Conservation (phyloP, 2,329 filamentous ascomycete genomes). For the Akanthomyces lecanii region DNA sequence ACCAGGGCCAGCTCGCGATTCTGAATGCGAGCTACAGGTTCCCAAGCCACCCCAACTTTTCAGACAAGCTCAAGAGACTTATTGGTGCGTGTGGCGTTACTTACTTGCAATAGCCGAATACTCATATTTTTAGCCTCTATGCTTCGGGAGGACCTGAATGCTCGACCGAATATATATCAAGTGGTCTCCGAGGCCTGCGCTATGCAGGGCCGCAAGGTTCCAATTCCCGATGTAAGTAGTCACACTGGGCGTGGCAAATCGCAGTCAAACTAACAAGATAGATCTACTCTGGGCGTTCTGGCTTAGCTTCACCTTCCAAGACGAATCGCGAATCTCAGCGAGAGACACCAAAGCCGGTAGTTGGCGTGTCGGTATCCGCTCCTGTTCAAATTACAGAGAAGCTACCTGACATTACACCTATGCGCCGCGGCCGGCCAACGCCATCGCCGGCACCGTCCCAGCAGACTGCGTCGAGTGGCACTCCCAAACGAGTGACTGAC, state of each 20-base stretch:
- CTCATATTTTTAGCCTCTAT: conserved; percentile 63
- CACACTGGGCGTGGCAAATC: conserved; percentile 16
- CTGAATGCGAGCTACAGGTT: conserved; percentile 93
- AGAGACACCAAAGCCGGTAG: conserved; percentile 52
- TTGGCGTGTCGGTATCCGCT: conserved; percentile 80
- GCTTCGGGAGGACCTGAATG: conserved; percentile 76
- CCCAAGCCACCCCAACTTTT: conserved; percentile 83
- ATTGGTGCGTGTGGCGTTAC: conserved; percentile 57
- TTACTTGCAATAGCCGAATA: background rate
- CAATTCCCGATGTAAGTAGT: conserved; percentile 75
- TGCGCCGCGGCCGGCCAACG: conserved; percentile 74
- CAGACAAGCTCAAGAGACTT: conserved; percentile 80
- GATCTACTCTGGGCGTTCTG: conserved; percentile 59
- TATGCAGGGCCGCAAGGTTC: conserved; percentile 83
- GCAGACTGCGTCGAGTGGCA: conserved; percentile 43
- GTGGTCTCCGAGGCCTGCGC: conserved; percentile 80
- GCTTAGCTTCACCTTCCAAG: conserved; percentile 49
- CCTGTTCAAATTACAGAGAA: conserved; percentile 64
- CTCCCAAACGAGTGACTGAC: conserved; percentile 63
- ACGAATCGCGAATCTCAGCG: conserved; percentile 34
- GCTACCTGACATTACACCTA: conserved; percentile 87
- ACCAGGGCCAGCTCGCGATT: conserved; percentile 95
- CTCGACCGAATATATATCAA: conserved; percentile 89
- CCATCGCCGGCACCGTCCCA: conserved; percentile 31
- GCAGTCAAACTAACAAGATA: conserved; percentile 2